Percentiles rank a stretch among this genome's conserved stretches.
phyloP scores from a whole-genome alignment of 768 basidiomycete species.

The Pisolithus marmoratus region DNA sequence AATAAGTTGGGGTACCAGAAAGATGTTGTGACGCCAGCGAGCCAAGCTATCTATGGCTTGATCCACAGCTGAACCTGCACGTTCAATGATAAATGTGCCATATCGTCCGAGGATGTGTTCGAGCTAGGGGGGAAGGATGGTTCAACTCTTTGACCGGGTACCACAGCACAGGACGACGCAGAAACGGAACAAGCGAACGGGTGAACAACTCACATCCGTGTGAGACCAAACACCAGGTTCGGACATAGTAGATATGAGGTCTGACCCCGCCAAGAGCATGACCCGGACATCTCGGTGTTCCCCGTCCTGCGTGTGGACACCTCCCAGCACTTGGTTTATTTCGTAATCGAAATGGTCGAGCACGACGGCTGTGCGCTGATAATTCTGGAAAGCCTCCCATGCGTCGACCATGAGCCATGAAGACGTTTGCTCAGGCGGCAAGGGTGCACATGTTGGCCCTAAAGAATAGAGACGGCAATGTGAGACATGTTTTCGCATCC shows the following conservation, averaged over 20 bases:
- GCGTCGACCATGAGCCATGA: conserved; percentile 97
- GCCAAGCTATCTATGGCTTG: conserved; percentile 72
- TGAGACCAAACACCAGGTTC: conserved; percentile 98
- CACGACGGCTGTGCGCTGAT: conserved; percentile 95
- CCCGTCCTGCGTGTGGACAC: conserved; percentile 67
- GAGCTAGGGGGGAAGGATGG: conserved; percentile 44
- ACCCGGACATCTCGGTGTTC: conserved; percentile 73
- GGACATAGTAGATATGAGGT: conserved; percentile 96
- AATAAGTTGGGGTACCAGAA: conserved; percentile 89
- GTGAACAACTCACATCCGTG: conserved; percentile 67
- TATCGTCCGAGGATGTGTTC: conserved; percentile 95
- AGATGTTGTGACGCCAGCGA: conserved; percentile 77
- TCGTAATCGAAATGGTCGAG: conserved; percentile 96
- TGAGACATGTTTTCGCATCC: conserved; percentile 13
- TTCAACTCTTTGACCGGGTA: conserved; percentile 6
- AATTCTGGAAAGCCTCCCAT: conserved; percentile 94
- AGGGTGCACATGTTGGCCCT: conserved; percentile 86
- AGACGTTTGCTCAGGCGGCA: conserved; percentile 84
- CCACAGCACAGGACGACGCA: conserved; percentile 2
- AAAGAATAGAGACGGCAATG: conserved; percentile 19
- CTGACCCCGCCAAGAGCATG: conserved; percentile 96
- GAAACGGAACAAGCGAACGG: not conserved
- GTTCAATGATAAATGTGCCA: conserved; percentile 92
- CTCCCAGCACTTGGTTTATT: conserved; percentile 82
- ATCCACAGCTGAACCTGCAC: conserved; percentile 88